A percentile compares a stretch with the other conserved stretches of the same genome.
Evolutionary conservation across 306 rosid species (phyloP).

Genomic region (Prosopis cineraria): DNA sequence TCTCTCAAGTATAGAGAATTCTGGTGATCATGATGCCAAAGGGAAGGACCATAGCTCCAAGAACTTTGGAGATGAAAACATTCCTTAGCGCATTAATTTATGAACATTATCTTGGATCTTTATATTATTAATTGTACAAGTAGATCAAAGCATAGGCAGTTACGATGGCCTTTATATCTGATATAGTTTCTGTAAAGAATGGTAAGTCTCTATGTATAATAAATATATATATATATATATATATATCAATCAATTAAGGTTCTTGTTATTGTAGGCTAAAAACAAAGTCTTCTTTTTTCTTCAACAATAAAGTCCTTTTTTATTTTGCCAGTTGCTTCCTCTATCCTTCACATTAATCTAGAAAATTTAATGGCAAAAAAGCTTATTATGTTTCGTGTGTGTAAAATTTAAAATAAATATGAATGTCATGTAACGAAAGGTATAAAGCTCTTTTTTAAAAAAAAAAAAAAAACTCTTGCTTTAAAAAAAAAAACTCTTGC

Average conservation of each 20-base stretch:
- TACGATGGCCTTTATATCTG: not conserved
- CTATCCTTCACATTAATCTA: not conserved
- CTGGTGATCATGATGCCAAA: constrained; percentile 22
- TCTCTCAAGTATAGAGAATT: constrained; percentile 30
- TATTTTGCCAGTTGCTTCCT: not conserved
- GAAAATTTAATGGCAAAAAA: not conserved
- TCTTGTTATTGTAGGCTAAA: not conserved
- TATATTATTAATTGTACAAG: not conserved
- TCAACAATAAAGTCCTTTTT: not conserved
- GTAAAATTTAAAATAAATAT: not conserved
- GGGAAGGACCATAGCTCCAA: not conserved
- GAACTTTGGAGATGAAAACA: not conserved
- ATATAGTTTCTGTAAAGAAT: constrained; percentile 1
- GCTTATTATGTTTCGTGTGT: not conserved
- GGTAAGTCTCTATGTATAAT: not conserved
- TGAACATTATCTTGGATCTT: not conserved
- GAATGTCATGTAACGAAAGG: not conserved
- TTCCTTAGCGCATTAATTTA: not conserved
- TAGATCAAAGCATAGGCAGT: not conserved
- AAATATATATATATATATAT: not conserved
- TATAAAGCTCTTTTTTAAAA: too few relatives aligned
- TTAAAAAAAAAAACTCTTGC: not conserved
- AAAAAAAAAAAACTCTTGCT: not conserved
- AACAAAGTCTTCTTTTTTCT: not conserved
- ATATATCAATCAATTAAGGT: not conserved